Evolutionary conservation across 257 asterid genomes (phyloP).

Genomic region (Nicotiana sylvestris): DNA sequence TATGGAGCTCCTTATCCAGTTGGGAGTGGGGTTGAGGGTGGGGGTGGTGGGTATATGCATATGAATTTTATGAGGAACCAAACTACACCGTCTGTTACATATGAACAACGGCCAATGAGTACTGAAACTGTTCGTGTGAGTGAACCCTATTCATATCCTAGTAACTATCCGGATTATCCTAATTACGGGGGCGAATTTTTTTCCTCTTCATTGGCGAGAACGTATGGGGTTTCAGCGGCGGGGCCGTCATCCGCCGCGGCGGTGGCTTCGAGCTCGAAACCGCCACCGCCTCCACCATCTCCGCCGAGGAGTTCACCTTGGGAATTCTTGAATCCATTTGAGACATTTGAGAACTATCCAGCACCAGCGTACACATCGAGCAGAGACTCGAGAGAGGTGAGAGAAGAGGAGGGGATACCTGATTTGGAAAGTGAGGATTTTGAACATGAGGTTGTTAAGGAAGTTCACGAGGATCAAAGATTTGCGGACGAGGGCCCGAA

Average conservation of each 20-base stretch:
- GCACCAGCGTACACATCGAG: conserved; percentile 62
- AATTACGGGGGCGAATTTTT: conserved; percentile 32
- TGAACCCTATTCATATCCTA: conserved; percentile 32
- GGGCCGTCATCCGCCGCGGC: neutral
- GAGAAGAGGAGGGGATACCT: conserved; percentile 99
- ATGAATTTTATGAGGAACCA: conserved; percentile 72
- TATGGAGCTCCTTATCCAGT: neutral
- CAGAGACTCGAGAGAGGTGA: conserved; percentile 71
- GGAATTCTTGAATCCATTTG: conserved; percentile 90
- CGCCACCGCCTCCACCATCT: conserved; percentile 73
- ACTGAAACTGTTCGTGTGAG: conserved; percentile 67
- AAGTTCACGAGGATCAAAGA: conserved; percentile 74
- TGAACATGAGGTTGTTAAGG: conserved; percentile 66
- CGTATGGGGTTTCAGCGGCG: neutral
- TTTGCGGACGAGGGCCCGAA: conserved; percentile 44
- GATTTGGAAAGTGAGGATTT: conserved; percentile 88
- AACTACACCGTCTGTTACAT: conserved; percentile 54
- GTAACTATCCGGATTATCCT: conserved; percentile 39
- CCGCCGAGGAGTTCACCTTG: conserved; percentile 78
- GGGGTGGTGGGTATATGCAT: conserved; percentile 36
- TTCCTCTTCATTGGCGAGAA: conserved; percentile 12
- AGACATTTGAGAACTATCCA: conserved; percentile 64
- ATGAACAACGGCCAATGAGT: conserved; percentile 63
- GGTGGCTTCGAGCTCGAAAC: conserved; percentile 34
- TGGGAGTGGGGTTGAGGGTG: neutral